Base-by-base conservation (phyloP, 345 rosid genomes). In the Eucalyptus curtisii region DNA sequence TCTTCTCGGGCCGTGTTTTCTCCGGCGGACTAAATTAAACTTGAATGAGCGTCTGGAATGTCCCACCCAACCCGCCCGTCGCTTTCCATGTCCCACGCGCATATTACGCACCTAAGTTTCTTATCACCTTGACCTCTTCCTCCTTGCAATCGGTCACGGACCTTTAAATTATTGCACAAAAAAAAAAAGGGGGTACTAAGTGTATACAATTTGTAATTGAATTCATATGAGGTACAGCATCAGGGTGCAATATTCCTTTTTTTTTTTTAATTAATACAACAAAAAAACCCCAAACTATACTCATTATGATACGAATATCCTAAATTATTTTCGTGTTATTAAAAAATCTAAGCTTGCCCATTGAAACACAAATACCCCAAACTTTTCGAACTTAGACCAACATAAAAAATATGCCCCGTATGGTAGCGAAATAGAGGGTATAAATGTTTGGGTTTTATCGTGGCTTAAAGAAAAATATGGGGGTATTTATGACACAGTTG, bases 331-430 rank as follows among this genome's bases (percentile, higher is more conserved):
- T 4, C 0, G 2, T 55, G 61, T 24, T 24, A 55, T 24, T 55
- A 55, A 55, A 55, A 55, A 55, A 3, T 4, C 30, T 10, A 24
- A 4, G 0, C 13, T 0, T 9, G 0, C 3, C 6, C 27, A 55
- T 55, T 55, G 13, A 22, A 24, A 55, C 61, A 55, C 12, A 10
- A 14, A 49, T 55, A 24, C 6, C 61, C 6, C 30, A 53, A 53
- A 53, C 25, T 19, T 20, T 53, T 11, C 0, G 2, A 22, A 53
- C 27, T 55, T 55, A 4, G 12, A 55, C 30, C 27, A 55, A 0
- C 30, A 24, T 55, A 24, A 55, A 24, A 55, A 55, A 55, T 9
- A 55, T 52, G 4, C 5, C 59, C 12, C 1, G 6, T 1, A 55
- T 55, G 61, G 27, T 20, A 55, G 27, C 0, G 6, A 55, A 17